A percentile compares a stretch with the other conserved stretches of the same genome.
Conservation (phyloP, 192 early-diverging fungal genomes). For the Blastocladiella britannica region DNA sequence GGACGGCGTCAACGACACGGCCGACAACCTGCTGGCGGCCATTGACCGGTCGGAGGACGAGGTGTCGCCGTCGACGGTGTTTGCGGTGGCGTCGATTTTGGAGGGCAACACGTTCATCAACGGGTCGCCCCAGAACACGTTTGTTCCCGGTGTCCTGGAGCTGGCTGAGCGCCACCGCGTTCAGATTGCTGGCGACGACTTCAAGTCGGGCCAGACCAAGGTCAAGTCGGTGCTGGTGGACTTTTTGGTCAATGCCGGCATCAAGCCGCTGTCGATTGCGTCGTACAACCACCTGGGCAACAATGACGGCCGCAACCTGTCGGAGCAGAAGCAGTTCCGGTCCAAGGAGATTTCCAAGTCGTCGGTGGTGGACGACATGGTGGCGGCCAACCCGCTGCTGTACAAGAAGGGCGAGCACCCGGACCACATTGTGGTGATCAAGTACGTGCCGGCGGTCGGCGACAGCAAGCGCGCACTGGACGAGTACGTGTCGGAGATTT, state of each 20-base stretch:
- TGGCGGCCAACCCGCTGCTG: conserved; percentile 74
- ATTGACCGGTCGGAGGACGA: conserved; percentile 68
- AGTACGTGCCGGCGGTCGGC: conserved; percentile 90
- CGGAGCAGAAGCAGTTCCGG: conserved; percentile 91
- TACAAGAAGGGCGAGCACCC: conserved; percentile 64
- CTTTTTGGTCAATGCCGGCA: conserved; percentile 94
- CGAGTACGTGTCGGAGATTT: conserved; percentile 96
- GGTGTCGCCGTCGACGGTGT: conserved; percentile 87
- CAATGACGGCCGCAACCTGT: conserved; percentile 98
- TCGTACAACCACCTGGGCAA: conserved; percentile 98
- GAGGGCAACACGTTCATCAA: conserved; percentile 95
- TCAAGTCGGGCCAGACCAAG: conserved; percentile 99
- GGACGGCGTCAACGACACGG: conserved; percentile 88
- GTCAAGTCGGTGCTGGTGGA: conserved; percentile 97
- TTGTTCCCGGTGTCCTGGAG: conserved; percentile 83
- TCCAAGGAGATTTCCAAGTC: conserved; percentile 99
- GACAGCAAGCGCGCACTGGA: conserved; percentile 96
- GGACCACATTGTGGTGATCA: conserved; percentile 87
- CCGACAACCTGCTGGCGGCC: conserved; percentile 69
- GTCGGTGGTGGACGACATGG: conserved; percentile 99
- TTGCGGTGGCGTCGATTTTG: conserved; percentile 86
- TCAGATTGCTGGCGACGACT: conserved; percentile 97
- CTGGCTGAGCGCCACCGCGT: conserved; percentile 71
- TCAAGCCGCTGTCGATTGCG: conserved; percentile 92
- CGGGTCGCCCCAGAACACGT: conserved; percentile 98